A percentile compares a stretch with the other conserved stretches of the same genome.
phyloP scores from a whole-genome alignment of 305 asterid species.

The Rubia peregrina region DNA sequence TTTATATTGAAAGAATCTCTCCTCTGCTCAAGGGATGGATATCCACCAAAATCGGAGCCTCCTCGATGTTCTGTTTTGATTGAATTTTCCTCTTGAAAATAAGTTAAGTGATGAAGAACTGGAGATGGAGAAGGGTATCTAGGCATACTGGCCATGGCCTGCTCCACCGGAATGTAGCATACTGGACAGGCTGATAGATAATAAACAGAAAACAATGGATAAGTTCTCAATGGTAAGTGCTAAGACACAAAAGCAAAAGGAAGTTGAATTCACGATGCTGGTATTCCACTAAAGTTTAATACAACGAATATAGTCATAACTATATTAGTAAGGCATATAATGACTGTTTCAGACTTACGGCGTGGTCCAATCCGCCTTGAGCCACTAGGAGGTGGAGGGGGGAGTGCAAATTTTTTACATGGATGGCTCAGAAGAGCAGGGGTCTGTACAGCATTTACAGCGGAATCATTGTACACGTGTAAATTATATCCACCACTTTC shows the following conservation, averaged over 20 bases:
- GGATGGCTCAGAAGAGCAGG: slow-evolving; percentile 38
- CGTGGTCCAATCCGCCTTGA: slow-evolving; percentile 83
- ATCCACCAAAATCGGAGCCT: slow-evolving; percentile 97
- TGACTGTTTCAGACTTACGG: slow-evolving; percentile 49
- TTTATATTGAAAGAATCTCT: slow-evolving; percentile 59
- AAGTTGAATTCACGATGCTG: background rate
- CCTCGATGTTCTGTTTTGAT: slow-evolving; percentile 51
- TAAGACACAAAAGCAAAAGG: background rate
- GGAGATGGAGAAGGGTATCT: slow-evolving; percentile 63
- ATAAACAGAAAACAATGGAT: slow-evolving; percentile 12
- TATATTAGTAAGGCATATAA: background rate
- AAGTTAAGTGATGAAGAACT: slow-evolving; percentile 61
- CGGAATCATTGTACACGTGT: slow-evolving; percentile 36
- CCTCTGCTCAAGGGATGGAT: slow-evolving; percentile 75
- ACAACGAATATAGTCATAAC: background rate
- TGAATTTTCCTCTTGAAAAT: slow-evolving; percentile 57
- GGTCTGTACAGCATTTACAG: slow-evolving; percentile 27
- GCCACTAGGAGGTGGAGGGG: slow-evolving; percentile 87
- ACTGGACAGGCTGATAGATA: slow-evolving; percentile 82
- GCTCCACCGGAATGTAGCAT: slow-evolving; percentile 80
- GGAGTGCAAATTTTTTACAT: slow-evolving; percentile 66
- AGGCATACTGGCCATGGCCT: slow-evolving; percentile 77
- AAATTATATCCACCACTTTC: slow-evolving; percentile 39
- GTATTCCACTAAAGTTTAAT: slow-evolving; percentile 1
- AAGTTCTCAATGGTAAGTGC: background rate